Evolutionary conservation across 2,329 filamentous ascomycete species (phyloP).

Genomic region (Leptographium flavum): DNA sequence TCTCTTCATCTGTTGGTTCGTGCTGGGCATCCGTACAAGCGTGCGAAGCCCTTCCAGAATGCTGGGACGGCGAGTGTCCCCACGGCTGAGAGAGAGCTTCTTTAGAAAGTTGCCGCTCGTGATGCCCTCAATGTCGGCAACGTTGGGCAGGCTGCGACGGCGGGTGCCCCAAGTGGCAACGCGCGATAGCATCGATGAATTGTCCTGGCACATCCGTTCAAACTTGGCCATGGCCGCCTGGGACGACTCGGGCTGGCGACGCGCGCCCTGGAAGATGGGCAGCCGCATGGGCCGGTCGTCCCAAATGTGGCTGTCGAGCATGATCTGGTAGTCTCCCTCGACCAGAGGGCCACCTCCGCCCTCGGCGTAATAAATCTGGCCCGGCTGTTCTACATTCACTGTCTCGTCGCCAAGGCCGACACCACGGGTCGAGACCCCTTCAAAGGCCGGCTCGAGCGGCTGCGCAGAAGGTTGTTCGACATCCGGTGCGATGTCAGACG

Average conservation of each 20-base stretch:
- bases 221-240: constrained; percentile 39
- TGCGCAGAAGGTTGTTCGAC: neutral
- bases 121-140: constrained; percentile 43
- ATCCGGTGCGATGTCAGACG: constrained; percentile 11
- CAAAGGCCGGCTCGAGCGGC: constrained; percentile 12
- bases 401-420: constrained; percentile 33
- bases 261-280: constrained; percentile 23
- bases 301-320: constrained; percentile 34
- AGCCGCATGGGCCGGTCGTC: constrained; percentile 32
- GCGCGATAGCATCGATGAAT: constrained; percentile 43
- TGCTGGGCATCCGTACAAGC: constrained; percentile 36
- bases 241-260: constrained; percentile 33
- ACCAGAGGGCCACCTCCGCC: constrained; percentile 27
- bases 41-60: constrained; percentile 37
- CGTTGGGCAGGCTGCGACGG: constrained; percentile 47
- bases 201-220: constrained; percentile 37
- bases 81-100: constrained; percentile 40
- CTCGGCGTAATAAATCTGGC: constrained; percentile 33
- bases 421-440: constrained; percentile 24
- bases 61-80: constrained; percentile 33
- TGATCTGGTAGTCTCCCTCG: constrained; percentile 32
- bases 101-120: constrained; percentile 48
- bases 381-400: constrained; percentile 32
- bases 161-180: constrained; percentile 59
- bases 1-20: constrained; percentile 29